Evolutionary conservation across 371 early-diverging fungal genomes (phyloP).

Genomic region (Enteropsectra breve): DNA sequence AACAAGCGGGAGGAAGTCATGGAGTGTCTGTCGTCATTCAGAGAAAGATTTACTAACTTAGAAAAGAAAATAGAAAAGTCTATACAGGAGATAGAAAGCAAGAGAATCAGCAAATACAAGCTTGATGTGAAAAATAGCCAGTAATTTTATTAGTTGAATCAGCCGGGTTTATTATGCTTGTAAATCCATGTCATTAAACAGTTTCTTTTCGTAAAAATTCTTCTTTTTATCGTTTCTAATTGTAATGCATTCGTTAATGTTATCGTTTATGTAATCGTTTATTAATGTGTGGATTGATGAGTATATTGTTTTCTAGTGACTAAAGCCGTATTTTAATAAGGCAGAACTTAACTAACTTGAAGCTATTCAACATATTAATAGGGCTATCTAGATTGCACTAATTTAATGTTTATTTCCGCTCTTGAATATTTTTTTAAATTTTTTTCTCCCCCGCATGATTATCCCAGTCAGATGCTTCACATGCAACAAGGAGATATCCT

Average conservation of each 20-base stretch:
- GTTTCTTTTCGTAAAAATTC: no score
- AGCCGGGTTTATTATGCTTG: no score
- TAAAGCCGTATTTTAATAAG: neutral
- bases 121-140: neutral
- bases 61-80: slow-evolving; percentile 1
- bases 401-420: neutral
- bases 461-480: slow-evolving; percentile 89
- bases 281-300: neutral
- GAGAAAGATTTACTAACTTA: neutral
- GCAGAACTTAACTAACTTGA: neutral
- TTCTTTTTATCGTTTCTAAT: neutral
- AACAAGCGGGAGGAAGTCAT: neutral
- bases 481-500: slow-evolving; percentile 91
- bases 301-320: neutral
- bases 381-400: neutral
- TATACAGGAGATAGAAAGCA: neutral
- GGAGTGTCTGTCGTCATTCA: neutral
- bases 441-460: slow-evolving; percentile 65
- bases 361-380: neutral
- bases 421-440: neutral
- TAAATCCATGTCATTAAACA: no score
- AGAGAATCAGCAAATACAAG: neutral
- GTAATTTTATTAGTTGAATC: no score
- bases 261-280: neutral
- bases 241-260: neutral